These are phyloP conservation scores for Galeopsis tetrahit DNA, from an alignment of 257 asterid species.

Conservation along the genomic window DNA sequence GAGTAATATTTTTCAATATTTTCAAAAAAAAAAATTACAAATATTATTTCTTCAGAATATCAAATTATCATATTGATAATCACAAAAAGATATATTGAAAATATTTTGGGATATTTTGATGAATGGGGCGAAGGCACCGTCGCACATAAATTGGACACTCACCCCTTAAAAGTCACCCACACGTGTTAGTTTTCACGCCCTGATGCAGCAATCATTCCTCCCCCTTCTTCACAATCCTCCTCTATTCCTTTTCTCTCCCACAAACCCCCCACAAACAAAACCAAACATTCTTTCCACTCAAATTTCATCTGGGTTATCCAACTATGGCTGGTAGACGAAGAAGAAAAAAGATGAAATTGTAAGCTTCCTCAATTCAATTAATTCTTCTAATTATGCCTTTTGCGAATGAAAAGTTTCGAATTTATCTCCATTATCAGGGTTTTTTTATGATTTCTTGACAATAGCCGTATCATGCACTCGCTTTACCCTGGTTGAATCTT, in stretches of 20 bases:
- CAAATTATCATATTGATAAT: no score
- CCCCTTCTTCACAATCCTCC: conserved; percentile 30
- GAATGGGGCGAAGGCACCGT: conserved; percentile 28
- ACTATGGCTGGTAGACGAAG: conserved; percentile 61
- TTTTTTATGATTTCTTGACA: not conserved
- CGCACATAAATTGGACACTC: conserved; percentile 20
- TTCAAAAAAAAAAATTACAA: no score
- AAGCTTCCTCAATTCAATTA: conserved; percentile 32
- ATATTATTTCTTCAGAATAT: no score
- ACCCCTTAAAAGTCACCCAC: conserved; percentile 38
- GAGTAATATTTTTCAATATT: no score
- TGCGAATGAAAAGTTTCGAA: not conserved
- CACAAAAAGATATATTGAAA: no score
- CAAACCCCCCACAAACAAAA: not conserved
- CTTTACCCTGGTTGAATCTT: conserved; percentile 11
- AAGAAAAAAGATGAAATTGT: conserved; percentile 57
- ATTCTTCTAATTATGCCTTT: not conserved
- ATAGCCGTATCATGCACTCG: not conserved
- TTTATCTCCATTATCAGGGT: conserved; percentile 3
- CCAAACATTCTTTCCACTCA: not conserved
- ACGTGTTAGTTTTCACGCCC: conserved; percentile 47
- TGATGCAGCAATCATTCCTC: conserved; percentile 49
- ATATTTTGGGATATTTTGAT: no score
- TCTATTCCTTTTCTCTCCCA: not conserved
- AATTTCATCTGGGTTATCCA: conserved; percentile 33